phyloP scores from a whole-genome alignment of 495 filamentous ascomycete species.

The Neurospora sp. region DNA sequence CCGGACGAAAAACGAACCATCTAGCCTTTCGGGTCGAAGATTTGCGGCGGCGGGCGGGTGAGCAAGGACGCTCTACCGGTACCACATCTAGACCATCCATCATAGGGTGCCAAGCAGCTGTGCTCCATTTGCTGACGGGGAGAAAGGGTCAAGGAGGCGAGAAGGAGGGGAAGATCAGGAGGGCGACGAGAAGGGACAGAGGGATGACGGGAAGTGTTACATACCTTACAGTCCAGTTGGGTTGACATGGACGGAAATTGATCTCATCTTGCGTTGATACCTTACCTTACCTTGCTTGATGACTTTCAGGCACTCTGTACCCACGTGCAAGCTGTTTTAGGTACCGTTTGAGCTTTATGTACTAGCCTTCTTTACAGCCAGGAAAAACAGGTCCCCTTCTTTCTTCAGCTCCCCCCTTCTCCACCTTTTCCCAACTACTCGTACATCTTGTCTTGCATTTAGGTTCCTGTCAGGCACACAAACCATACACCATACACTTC shows the following conservation, averaged over 20 bases:
- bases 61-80: background rate
- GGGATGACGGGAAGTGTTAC: background rate
- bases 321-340: background rate
- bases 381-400: background rate
- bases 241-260: background rate
- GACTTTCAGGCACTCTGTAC: background rate
- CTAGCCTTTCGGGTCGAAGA: background rate
- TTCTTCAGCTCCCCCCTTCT: background rate
- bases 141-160: background rate
- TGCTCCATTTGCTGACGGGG: background rate
- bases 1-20: too few relatives aligned
- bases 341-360: background rate
- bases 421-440: background rate
- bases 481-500: background rate
- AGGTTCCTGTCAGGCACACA: background rate
- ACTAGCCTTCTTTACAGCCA: background rate
- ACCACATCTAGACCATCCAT: background rate
- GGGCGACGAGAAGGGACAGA: background rate
- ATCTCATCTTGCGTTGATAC: background rate
- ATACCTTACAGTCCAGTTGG: background rate
- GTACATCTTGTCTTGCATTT: background rate
- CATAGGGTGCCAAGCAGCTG: background rate
- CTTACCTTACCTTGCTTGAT: background rate
- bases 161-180: background rate
- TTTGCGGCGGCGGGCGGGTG: background rate